Conservation (phyloP, 345 rosid genomes). For the Dimocarpus longan region DNA sequence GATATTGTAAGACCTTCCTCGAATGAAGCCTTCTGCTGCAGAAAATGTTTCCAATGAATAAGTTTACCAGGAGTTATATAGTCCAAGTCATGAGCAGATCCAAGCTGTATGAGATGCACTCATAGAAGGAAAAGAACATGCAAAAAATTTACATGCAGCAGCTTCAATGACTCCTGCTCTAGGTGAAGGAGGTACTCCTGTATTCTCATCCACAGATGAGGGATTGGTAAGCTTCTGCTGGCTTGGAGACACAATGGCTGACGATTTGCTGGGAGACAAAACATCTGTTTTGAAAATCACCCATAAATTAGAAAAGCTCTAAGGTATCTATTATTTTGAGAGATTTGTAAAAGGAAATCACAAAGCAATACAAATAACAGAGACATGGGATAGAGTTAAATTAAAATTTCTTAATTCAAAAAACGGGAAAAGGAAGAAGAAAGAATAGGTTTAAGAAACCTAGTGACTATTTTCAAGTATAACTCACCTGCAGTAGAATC, state of each 20-base stretch:
- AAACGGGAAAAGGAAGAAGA: background rate
- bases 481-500: conserved; percentile 59
- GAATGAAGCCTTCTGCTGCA: conserved; percentile 91
- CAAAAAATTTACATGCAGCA: conserved; percentile 57
- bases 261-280: conserved; percentile 40
- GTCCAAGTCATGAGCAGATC: conserved; percentile 21
- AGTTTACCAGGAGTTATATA: conserved; percentile 35
- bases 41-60: conserved; percentile 52
- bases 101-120: conserved; percentile 18
- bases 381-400: background rate
- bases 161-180: conserved; percentile 45
- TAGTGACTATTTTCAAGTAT: conserved; percentile 13
- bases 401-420: background rate
- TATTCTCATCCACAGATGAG: conserved; percentile 39
- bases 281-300: conserved; percentile 41
- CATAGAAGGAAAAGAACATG: conserved; percentile 16
- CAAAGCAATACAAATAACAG: background rate
- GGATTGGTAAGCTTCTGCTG: conserved; percentile 47
- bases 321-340: background rate
- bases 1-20: conserved; percentile 98
- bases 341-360: conserved; percentile 11
- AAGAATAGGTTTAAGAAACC: background rate
- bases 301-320: conserved; percentile 23
- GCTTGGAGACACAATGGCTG: conserved; percentile 44
- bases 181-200: conserved; percentile 42